Percentiles rank a stretch among this genome's conserved stretches.
These are phyloP conservation scores for Ambrosia hybrid DNA, from an alignment of 140 eudicot genomes.

Conservation along the genomic window DNA sequence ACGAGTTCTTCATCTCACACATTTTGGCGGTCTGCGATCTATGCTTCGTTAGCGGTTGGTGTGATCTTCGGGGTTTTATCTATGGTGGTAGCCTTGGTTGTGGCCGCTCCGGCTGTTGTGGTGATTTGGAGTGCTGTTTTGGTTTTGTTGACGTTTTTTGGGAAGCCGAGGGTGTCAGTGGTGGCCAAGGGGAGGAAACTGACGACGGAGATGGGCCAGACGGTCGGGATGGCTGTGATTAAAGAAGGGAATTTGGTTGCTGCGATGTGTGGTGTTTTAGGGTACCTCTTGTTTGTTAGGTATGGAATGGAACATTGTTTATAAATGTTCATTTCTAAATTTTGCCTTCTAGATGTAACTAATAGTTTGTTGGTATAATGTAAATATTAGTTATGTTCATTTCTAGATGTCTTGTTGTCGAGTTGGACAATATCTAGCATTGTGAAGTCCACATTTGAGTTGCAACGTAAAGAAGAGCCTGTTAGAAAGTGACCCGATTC, in stretches of 20 bases:
- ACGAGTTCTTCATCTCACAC: conserved; percentile 34
- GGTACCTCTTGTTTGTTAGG: conserved; percentile 51
- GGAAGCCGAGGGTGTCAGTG: conserved; percentile 55
- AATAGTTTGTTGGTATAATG: neutral
- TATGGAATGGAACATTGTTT: conserved; percentile 16
- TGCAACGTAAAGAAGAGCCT: too few relatives aligned
- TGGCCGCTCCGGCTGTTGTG: conserved; percentile 68
- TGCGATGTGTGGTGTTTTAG: conserved; percentile 53
- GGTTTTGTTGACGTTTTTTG: conserved; percentile 49
- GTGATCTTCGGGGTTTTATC: conserved; percentile 57
- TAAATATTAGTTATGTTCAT: too few relatives aligned
- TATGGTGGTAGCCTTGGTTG: conserved; percentile 58
- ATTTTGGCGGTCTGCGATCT: conserved; percentile 47
- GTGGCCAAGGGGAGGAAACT: conserved; percentile 80
- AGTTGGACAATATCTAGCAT: neutral
- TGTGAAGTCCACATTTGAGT: too few relatives aligned
- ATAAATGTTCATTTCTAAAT: neutral
- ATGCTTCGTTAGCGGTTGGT: conserved; percentile 61
- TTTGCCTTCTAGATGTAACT: neutral
- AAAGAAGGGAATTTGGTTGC: conserved; percentile 86
- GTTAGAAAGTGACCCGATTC: too few relatives aligned
- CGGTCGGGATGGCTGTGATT: conserved; percentile 54
- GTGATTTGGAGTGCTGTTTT: conserved; percentile 69
- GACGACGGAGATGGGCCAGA: conserved; percentile 62
- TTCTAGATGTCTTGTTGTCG: neutral